These are phyloP conservation scores for Hymenoscyphus repandus DNA, from an alignment of 2,329 filamentous ascomycete species.

Conservation along the genomic window DNA sequence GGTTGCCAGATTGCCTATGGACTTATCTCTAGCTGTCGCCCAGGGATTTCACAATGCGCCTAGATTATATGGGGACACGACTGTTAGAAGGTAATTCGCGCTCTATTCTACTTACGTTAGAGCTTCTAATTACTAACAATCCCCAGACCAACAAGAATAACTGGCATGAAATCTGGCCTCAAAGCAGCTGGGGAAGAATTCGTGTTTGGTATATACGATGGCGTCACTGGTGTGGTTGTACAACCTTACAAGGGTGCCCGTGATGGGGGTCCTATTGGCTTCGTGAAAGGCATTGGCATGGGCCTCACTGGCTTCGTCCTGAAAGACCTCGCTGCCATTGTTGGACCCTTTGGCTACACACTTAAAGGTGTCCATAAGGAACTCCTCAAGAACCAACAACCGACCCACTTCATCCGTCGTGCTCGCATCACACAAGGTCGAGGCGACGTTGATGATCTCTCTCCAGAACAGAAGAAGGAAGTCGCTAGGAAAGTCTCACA, in stretches of 20 bases:
- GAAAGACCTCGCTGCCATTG: conserved; percentile 57
- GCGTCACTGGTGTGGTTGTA: conserved; percentile 55
- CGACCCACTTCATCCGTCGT: conserved; percentile 47
- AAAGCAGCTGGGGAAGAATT: conserved; percentile 58
- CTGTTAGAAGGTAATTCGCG: conserved; percentile 43
- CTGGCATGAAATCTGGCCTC: conserved; percentile 58
- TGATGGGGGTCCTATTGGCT: conserved; percentile 49
- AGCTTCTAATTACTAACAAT: background rate
- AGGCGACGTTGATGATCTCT: conserved; percentile 37
- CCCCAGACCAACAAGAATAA: conserved; percentile 53
- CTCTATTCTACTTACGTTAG: background rate
- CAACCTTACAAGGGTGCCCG: conserved; percentile 54
- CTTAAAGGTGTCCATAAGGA: conserved; percentile 62
- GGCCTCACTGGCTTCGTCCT: conserved; percentile 59
- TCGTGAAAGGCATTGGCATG: conserved; percentile 50
- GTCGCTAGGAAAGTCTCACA: conserved; percentile 32
- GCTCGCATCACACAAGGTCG: conserved; percentile 56
- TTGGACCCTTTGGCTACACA: conserved; percentile 57
- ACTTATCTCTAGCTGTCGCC: conserved; percentile 55
- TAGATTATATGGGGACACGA: conserved; percentile 64
- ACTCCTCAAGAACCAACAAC: conserved; percentile 46
- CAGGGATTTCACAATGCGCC: conserved; percentile 70
- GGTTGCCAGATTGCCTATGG: conserved; percentile 46
- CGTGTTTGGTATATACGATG: conserved; percentile 59
- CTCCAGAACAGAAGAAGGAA: conserved; percentile 29